Evolutionary conservation across 2,329 filamentous ascomycete species (phyloP).

Genomic region (Thielaviopsis musarum): DNA sequence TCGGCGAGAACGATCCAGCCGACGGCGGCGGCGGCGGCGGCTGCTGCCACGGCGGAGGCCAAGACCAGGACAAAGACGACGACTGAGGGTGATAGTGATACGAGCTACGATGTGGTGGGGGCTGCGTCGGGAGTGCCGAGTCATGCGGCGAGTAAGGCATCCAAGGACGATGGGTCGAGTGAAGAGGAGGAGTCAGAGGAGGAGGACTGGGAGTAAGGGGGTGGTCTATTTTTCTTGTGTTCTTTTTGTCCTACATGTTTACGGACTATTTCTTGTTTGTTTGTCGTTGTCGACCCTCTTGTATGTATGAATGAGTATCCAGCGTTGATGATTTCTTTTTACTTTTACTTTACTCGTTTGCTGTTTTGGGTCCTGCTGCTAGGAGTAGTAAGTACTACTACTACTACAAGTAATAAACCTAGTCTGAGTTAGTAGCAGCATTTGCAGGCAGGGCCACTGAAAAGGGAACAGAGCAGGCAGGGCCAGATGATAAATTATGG

Average conservation of each 20-base stretch:
- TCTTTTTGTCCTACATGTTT: conserved; percentile 2
- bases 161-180: conserved; percentile 33
- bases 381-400: background rate
- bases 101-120: conserved; percentile 86
- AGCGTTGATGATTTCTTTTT: background rate
- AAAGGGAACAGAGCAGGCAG: too few relatives aligned
- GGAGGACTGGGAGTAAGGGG: conserved; percentile 57
- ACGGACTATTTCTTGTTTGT: conserved; percentile 9
- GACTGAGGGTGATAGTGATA: conserved; percentile 74
- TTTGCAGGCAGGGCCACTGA: too few relatives aligned
- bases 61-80: conserved; percentile 29
- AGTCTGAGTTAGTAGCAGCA: too few relatives aligned
- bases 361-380: background rate
- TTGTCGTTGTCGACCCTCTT: background rate
- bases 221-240: background rate
- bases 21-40: conserved; percentile 18
- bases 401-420: too few relatives aligned
- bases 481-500: too few relatives aligned
- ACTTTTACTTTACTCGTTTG: background rate
- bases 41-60: conserved; percentile 22
- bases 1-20: conserved; percentile 47
- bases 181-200: conserved; percentile 44
- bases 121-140: conserved; percentile 60
- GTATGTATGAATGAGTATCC: background rate
- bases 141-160: conserved; percentile 43